phyloP scores from a whole-genome alignment of 2,329 filamentous ascomycete genomes.

The Teratosphaeria zuluensis region DNA sequence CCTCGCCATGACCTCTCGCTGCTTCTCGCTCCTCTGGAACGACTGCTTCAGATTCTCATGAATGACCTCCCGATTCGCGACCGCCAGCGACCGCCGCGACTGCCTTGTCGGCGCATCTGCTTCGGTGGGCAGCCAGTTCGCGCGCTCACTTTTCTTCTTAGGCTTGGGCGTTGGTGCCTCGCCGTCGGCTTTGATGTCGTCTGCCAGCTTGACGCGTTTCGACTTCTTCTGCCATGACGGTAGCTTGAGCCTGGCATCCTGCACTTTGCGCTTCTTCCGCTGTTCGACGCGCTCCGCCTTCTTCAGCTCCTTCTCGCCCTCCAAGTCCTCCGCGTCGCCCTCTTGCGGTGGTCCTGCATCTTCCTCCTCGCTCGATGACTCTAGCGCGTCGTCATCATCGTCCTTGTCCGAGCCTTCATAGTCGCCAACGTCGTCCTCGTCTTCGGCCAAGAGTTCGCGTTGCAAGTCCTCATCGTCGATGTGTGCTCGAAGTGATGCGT shows the following conservation, averaged over 20 bases:
- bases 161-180: constrained; percentile 6
- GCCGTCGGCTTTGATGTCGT: constrained; percentile 27
- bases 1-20: constrained; percentile 54
- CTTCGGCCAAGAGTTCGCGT: constrained; percentile 35
- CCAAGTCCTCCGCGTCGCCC: constrained; percentile 55
- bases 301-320: constrained; percentile 80
- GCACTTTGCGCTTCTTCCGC: constrained; percentile 71
- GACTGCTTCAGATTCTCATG: constrained; percentile 66
- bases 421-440: constrained; percentile 41
- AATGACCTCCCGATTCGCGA: constrained; percentile 47
- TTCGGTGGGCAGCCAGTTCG: constrained; percentile 57
- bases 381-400: constrained; percentile 66
- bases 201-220: constrained; percentile 47
- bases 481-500: constrained; percentile 65
- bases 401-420: constrained; percentile 34
- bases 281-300: constrained; percentile 62
- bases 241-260: constrained; percentile 58
- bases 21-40: constrained; percentile 60
- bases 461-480: constrained; percentile 33
- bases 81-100: constrained; percentile 53
- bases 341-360: constrained; percentile 43
- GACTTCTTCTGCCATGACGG: constrained; percentile 56
- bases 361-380: constrained; percentile 76
- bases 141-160: constrained; percentile 63
- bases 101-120: constrained; percentile 54